Base-by-base conservation (phyloP, 2,329 filamentous ascomycete species). In the Trichoderma atroviride region DNA sequence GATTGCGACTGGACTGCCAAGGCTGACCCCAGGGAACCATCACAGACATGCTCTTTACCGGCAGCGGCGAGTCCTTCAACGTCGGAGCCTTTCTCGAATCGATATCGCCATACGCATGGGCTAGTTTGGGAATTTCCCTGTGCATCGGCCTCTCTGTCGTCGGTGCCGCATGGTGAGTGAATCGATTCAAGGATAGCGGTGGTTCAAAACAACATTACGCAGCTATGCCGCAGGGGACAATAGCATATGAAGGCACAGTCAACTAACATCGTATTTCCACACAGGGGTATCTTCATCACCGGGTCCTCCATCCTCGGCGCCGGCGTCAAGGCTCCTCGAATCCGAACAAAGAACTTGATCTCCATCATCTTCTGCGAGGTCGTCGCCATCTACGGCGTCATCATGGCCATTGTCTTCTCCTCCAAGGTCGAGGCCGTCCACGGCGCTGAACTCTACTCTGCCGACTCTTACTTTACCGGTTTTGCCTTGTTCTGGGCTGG, bases 301-400 rank as follows among this genome's bases (percentile, higher is more conserved):
- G 96, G 96, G 76, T 96, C 94, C 70, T 97, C 96, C 70, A 99
- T 99, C 80, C 88, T 99, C 74, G 96, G 96, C 78, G 96, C 93
- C 76, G 96, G 96, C 84, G 96, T 99, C 78, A 95, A 92, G 82
- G 95, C 96, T 57, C 96, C 96, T 47, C 92, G 96, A 76, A 99
- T 99, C 83, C 93, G 96, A 80, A 99, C 96, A 73, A 99, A 99
- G 90, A 99, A 99, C 86, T 83, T 99, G 78, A 98, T 99, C 80
- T 98, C 95, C 77, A 99, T 99, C 82, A 98, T 99, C 83, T 99
- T 99, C 84, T 99, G 96, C 85, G 96, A 99, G 84, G 96, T 99
- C 78, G 96, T 99, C 77, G 96, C 96, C 82, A 99, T 99, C 81
- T 99, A 99, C 87, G 96, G 96, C 76, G 95, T 99, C 82, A 99